These are phyloP conservation scores for Penicillium cinerascens DNA, from an alignment of 495 filamentous ascomycete species.

Conservation along the genomic window DNA sequence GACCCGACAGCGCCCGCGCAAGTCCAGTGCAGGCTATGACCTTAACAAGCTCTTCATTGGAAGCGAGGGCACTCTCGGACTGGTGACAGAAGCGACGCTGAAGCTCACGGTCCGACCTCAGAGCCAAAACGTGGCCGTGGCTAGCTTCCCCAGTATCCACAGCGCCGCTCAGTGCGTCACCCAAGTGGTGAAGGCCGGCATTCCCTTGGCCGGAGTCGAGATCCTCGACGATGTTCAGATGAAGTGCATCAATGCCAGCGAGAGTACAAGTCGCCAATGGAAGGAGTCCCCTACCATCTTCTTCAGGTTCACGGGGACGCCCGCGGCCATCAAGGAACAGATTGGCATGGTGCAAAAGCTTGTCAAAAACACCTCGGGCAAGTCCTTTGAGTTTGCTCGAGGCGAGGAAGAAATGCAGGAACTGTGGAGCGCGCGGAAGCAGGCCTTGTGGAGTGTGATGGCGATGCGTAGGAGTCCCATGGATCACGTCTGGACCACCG, in stretches of 20 bases:
- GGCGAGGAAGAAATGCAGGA: slow-evolving; percentile 54
- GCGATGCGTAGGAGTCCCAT: slow-evolving; percentile 51
- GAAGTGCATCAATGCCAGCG: slow-evolving; percentile 60
- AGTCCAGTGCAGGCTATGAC: slow-evolving; percentile 65
- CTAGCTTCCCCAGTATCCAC: slow-evolving; percentile 54
- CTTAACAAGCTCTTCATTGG: slow-evolving; percentile 62
- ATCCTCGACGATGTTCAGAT: slow-evolving; percentile 65
- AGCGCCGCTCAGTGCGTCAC: slow-evolving; percentile 58
- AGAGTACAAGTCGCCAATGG: slow-evolving; percentile 53
- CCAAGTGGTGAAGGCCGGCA: slow-evolving; percentile 56
- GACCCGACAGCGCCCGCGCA: slow-evolving; percentile 61
- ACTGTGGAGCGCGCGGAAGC: slow-evolving; percentile 61
- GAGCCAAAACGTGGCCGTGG: slow-evolving; percentile 60
- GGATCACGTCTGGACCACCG: slow-evolving; percentile 64
- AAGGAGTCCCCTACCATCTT: slow-evolving; percentile 61
- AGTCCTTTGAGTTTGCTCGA: slow-evolving; percentile 58
- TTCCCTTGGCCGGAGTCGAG: slow-evolving; percentile 62
- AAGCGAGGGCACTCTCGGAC: slow-evolving; percentile 61
- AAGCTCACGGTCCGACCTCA: slow-evolving; percentile 62
- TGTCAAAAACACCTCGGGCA: slow-evolving; percentile 44
- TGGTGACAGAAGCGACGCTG: slow-evolving; percentile 61
- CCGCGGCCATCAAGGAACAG: slow-evolving; percentile 56
- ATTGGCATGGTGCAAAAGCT: slow-evolving; percentile 54
- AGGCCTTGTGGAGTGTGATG: slow-evolving; percentile 59
- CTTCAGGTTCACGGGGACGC: slow-evolving; percentile 64